Evolutionary conservation across 805 yeast genomes (phyloP), one percentile per base, ranked within the genome.

Genomic region (Sugiyamaella qingdaonensis): DNA sequence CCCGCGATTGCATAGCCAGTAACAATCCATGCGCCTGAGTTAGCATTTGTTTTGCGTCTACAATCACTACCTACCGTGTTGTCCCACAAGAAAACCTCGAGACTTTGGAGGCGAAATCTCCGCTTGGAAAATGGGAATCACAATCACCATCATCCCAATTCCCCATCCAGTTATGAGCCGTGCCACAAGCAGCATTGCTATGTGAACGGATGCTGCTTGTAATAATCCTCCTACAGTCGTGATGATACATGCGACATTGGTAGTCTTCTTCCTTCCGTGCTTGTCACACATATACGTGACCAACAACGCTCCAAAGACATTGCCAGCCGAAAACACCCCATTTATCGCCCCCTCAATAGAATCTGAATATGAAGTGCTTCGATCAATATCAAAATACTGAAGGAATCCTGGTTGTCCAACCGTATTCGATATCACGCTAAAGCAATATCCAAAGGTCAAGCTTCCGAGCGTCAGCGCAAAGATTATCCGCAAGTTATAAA

Each of bases 401-500:
- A 51, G n/a, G 39, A 51, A 51, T 19, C 51, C 31, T n/a, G 54
- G 54, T 19, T 51, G 54, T 4, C 51, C 54, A 41, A 51, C 19
- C 10, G 54, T 51, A 14, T 27, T 37, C n/a, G 51, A n/a, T n/a
- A 51, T 51, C 14, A 51, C 36, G 19, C 51, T 29, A 10, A 49
- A 47, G 5, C 51, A 35, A 19, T 51, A 51, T 7, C 54, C 54
- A 27, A 37, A 51, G 7, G 51, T 21, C 44, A 46, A 19, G 19
- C 51, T 51, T 14, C 54, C 54, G 5, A 46, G 34, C 21, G 51
- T 39, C 16, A 39, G 24, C 5, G 43, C 43, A n/a, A 39, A 39
- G 24, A 39, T 39, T 14, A 39, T 39, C 3, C 43, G 43, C 24
- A 39, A 19, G 43, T 39, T 39, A 39, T 39, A 39, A 10, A 39